Evolutionary conservation across 257 asterid species (phyloP), one percentile per base, ranked within the genome.

Genomic region (Thymus quinquecostatus): DNA sequence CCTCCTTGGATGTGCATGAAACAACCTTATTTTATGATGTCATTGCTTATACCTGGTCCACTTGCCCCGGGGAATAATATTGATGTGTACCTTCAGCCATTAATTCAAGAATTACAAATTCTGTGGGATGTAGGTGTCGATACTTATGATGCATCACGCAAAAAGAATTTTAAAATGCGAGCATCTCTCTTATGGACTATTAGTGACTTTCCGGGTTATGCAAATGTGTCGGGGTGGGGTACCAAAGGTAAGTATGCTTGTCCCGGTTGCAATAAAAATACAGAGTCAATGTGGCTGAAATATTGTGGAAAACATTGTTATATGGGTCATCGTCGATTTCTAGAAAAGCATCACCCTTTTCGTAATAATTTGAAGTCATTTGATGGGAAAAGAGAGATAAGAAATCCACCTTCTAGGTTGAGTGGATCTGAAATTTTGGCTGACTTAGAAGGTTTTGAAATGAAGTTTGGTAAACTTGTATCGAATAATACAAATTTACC

Each of bases 1-100:
- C 60, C 81, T 0, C 63, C 64, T 1, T 29, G 74, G 40, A 32
- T n/a, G 58, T 58, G 78, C 41, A 74, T 74, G 78, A 47, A 58
- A 0, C 51, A 58, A 9, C 64, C 73, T 0, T 32, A 58, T 6
- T 66, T 74, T 38, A 45, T 65, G 11, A 10, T 65, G 53, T 65
- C 44, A 2, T 53, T 33, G 44, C 13, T 36, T 28, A 67, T 67
- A 40, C 68, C 54, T 41, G 12, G 33, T 1, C 59, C 34, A 21
- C 8, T 32, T 2, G 9, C 32, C 5, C 59, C 32, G 10, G 33
- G 59, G 1, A 53, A 53, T 14, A 27, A 53, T 53, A 53, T 53
- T 21, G 59, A 53, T 53, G 30, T 53, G 30, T 53, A 53, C 1
- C 1, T 53, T 1, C 60, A 55, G 0, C 60, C 36, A 9, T 27